Base-by-base conservation (phyloP, 2,329 filamentous ascomycete genomes). In the Aspergillus piperis region DNA sequence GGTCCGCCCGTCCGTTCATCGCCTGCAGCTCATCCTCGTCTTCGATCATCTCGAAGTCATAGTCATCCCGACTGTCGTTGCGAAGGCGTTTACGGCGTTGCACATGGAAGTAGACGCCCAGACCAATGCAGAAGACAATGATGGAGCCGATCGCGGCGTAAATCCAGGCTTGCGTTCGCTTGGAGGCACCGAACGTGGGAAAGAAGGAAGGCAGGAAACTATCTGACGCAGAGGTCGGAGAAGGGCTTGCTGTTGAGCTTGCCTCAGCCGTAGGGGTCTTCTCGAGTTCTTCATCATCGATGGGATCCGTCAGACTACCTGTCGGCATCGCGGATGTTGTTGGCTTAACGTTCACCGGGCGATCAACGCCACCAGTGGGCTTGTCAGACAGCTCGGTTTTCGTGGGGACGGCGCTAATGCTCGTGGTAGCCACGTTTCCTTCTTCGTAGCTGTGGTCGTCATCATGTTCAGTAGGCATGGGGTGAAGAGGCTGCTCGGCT, bases 11-110 rank as follows among this genome's bases (percentile, higher is more conserved):
- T 82, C 81, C 76, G 60, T 76, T 75, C 71, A 72, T 67, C 10
- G 73, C 68, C 59, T 71, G 70, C 57, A 67, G 66, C 15, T 83
- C 81, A 67, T 96, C 92, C 19, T 92, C 90, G 58, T 93, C 90
- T 68, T 95, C 89, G 51, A 99, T 84, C 64, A 96, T 88, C 77
- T 96, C 93, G 68, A 99, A 99, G 68, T 97, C 94, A 76, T 97
- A 98, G 73, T 89, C 88, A 70, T 94, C 90, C 53, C 90, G 86
- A 3, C 88, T 84, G 74, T 86, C 87, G 76, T 90, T 92, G 67
- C 87, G 87, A 25, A 91, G 83, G 42, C 90, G 87, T 73, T 88
- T 90, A 59, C 90, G 88, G 27, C 92, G 88, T 47, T 92, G 90
- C 59, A 94, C 80, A 76, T 86, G 91, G 68, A 96, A 85, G 80